Conservation (phyloP, 768 basidiomycete species). For the Suillus plorans region DNA sequence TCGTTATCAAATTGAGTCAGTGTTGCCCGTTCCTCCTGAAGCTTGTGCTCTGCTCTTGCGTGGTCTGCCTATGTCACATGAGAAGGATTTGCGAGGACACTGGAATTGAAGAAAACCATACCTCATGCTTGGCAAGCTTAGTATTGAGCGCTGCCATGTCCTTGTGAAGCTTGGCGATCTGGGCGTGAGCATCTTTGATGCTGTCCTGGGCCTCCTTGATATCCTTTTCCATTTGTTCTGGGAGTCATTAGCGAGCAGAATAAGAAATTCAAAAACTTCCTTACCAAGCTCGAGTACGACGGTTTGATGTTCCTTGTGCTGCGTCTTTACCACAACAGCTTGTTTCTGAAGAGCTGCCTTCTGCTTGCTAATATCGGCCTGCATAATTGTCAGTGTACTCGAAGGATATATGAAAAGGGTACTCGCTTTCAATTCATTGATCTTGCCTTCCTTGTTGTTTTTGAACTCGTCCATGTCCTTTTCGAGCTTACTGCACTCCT, state of each 20-base stretch:
- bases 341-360: conserved; percentile 83
- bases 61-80: conserved; percentile 45
- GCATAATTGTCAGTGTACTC: background rate
- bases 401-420: background rate
- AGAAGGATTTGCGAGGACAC: background rate
- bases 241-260: background rate
- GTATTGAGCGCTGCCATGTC: conserved; percentile 62
- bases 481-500: conserved; percentile 84
- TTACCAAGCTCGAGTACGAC: conserved; percentile 84
- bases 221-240: conserved; percentile 32
- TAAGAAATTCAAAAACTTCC: conserved; percentile 19
- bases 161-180: conserved; percentile 52
- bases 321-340: conserved; percentile 74
- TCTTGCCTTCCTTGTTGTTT: conserved; percentile 97
- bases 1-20: conserved; percentile 88
- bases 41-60: conserved; percentile 63
- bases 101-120: conserved; percentile 10
- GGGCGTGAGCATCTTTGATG: conserved; percentile 34
- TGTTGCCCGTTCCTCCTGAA: conserved; percentile 85
- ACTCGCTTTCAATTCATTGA: conserved; percentile 85
- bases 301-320: conserved; percentile 89
- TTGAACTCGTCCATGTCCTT: conserved; percentile 99
- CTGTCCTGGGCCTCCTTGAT: conserved; percentile 23
- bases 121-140: conserved; percentile 37
- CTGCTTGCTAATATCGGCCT: conserved; percentile 79